Conservation (phyloP, 139 green algal genomes). For the Chlorella sp. region DNA sequence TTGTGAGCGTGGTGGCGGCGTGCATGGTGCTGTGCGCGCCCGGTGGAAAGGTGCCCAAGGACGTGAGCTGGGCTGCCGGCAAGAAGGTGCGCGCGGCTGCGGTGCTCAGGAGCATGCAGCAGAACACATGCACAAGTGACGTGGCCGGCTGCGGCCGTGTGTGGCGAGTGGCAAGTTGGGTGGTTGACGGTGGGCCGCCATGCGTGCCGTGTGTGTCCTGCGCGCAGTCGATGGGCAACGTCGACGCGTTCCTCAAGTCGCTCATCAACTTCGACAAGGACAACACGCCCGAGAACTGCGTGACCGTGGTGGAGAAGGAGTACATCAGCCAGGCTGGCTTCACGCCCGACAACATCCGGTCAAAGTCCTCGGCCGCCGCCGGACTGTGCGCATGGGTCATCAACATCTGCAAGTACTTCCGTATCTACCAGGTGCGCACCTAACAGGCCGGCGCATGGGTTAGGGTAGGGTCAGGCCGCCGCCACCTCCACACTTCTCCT, state of each 20-base stretch:
- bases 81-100: slow-evolving; percentile 28
- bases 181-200: too few species aligned
- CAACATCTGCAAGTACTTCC: slow-evolving; percentile 94
- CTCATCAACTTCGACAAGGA: slow-evolving; percentile 91
- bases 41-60: slow-evolving; percentile 80
- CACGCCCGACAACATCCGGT: slow-evolving; percentile 68
- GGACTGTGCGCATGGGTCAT: slow-evolving; percentile 86
- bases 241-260: slow-evolving; percentile 81
- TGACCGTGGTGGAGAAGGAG: slow-evolving; percentile 43
- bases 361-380: slow-evolving; percentile 82
- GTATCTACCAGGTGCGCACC: slow-evolving; percentile 76
- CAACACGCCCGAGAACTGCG: slow-evolving; percentile 66
- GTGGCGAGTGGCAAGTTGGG: too few species aligned
- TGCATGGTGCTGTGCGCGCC: slow-evolving; percentile 81
- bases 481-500: too few species aligned
- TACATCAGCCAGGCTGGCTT: slow-evolving; percentile 76
- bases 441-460: neutral
- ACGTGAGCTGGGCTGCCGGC: slow-evolving; percentile 71
- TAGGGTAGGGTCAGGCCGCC: too few species aligned
- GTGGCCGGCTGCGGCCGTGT: too few species aligned
- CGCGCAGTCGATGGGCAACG: slow-evolving; percentile 90
- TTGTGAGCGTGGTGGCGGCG: slow-evolving; percentile 72
- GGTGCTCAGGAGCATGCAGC: too few species aligned
- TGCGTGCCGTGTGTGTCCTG: too few species aligned
- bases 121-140: too few species aligned